Conservation (phyloP, 2,329 filamentous ascomycete species). For the Pseudovirgaria hyperparasitica region DNA sequence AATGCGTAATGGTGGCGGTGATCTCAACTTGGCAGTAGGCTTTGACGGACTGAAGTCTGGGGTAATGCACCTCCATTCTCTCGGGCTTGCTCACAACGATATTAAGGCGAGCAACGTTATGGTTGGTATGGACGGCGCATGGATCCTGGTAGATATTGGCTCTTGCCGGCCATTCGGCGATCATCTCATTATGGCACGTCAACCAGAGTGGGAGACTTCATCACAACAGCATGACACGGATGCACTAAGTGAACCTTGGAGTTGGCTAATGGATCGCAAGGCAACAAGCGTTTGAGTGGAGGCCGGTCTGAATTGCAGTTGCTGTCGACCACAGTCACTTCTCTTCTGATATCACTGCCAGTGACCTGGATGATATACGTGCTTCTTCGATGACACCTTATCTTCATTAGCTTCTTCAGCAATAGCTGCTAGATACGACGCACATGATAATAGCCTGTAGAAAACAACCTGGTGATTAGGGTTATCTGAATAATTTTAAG, state of each 20-base stretch:
- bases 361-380: slow-evolving; percentile 1
- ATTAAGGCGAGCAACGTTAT: slow-evolving; percentile 23
- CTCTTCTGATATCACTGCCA: slow-evolving; percentile 2
- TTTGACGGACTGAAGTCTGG: slow-evolving; percentile 2
- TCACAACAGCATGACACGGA: slow-evolving; percentile 4
- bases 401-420: no score
- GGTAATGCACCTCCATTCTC: slow-evolving; percentile 5
- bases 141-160: slow-evolving; percentile 24
- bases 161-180: slow-evolving; percentile 17
- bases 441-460: no score
- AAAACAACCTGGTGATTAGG: no score
- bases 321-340: slow-evolving; percentile 1
- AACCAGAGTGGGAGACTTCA: slow-evolving; percentile 7
- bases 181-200: slow-evolving; percentile 11
- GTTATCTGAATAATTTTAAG: no score
- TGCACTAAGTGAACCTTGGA: slow-evolving; percentile 4
- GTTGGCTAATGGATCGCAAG: slow-evolving; percentile 3
- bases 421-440: no score
- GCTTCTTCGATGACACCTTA: slow-evolving; percentile 2
- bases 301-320: neutral
- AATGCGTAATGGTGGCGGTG: neutral
- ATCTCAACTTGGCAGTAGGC: slow-evolving; percentile 3
- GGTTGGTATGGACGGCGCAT: slow-evolving; percentile 12
- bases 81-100: slow-evolving; percentile 22
- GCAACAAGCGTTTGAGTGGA: neutral